Base-by-base conservation (phyloP, 768 basidiomycete genomes). In the Lactarius akahatsu region DNA sequence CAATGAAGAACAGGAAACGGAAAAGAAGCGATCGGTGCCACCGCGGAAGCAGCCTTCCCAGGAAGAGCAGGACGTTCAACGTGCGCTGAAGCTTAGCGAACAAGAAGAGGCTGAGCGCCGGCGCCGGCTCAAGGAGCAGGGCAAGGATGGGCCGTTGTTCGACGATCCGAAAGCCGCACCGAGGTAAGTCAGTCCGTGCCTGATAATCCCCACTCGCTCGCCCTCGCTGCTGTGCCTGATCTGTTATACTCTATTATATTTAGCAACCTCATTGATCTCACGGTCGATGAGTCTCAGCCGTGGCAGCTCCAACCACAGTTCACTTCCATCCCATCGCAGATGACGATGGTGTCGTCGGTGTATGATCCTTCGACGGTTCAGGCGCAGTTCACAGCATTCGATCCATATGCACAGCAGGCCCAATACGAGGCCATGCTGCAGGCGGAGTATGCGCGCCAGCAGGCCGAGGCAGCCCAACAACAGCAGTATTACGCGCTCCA, bases 361-460 rank as follows among this genome's bases (percentile, higher is more conserved):
- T 65, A 65, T 16, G 54, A 65, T 30, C 67, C 56, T 47, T 63
- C 71, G 10, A 64, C 59, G 15, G 13, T 74, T 20, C 66, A 73
- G 54, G 69, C 74, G 0, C 72, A 74, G 71, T 93, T 88, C 76
- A 91, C 91, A 15, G 85, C 90, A 0, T 96, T 90, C 81, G 96
- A 96, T 76, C 91, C 91, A 0, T 92, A 91, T 68, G 90, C 90
- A 72, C 92, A 93, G 73, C 94, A 94, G 72, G 85, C 87, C 41
- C 89, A 94, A 72, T 92, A 95, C 70, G 92, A 95, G 75, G 88
- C 87, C 11, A 83, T 88, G 70, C 87, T 88, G 66, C 79, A 90
- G 74, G 86, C 86, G 20, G 89, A 92, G 71, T 88, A 85, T 79
- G 73, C 87, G 64, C 85, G 83, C 50, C 90, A 91, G 70, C 90